Evolutionary conservation across 2,329 filamentous ascomycete species (phyloP).

Genomic region (Colletotrichum agaves): DNA sequence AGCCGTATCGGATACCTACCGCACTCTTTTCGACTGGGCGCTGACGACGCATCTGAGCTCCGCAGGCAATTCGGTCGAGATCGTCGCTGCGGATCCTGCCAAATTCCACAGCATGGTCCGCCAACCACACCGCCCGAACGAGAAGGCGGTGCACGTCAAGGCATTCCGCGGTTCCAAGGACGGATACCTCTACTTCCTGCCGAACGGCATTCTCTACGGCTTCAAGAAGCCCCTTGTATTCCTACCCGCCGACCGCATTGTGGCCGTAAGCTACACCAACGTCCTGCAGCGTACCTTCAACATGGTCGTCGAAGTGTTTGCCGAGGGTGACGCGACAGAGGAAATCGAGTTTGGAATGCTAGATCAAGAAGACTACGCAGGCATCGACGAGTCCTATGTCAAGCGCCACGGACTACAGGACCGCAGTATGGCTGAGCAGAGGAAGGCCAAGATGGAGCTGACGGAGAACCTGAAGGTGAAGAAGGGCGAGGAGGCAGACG

Average conservation of each 20-base stretch:
- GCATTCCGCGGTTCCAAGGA: conserved; percentile 76
- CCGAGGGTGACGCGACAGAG: conserved; percentile 60
- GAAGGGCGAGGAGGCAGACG: conserved; percentile 54
- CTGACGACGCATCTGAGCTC: conserved; percentile 62
- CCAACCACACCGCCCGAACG: conserved; percentile 68
- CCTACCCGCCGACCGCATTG: conserved; percentile 69
- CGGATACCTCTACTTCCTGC: conserved; percentile 74
- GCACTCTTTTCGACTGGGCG: conserved; percentile 70
- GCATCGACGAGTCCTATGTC: conserved; percentile 72
- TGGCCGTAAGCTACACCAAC: conserved; percentile 73
- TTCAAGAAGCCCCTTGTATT: conserved; percentile 78
- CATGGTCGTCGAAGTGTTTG: conserved; percentile 70
- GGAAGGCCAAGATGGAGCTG: conserved; percentile 72
- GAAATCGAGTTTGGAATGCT: conserved; percentile 77
- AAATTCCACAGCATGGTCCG: conserved; percentile 67
- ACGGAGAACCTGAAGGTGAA: conserved; percentile 67
- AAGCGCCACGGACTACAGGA: conserved; percentile 71
- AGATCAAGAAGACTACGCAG: conserved; percentile 74
- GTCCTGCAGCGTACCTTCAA: conserved; percentile 77
- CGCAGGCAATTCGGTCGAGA: conserved; percentile 58
- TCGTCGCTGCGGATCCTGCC: conserved; percentile 63
- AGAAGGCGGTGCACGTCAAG: conserved; percentile 73
- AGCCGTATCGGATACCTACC: conserved; percentile 68
- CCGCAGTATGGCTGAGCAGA: conserved; percentile 74
- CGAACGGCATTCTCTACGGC: conserved; percentile 74